These are phyloP conservation scores for Geosmithia morbida DNA, from an alignment of 2,329 filamentous ascomycete genomes.

Conservation along the genomic window DNA sequence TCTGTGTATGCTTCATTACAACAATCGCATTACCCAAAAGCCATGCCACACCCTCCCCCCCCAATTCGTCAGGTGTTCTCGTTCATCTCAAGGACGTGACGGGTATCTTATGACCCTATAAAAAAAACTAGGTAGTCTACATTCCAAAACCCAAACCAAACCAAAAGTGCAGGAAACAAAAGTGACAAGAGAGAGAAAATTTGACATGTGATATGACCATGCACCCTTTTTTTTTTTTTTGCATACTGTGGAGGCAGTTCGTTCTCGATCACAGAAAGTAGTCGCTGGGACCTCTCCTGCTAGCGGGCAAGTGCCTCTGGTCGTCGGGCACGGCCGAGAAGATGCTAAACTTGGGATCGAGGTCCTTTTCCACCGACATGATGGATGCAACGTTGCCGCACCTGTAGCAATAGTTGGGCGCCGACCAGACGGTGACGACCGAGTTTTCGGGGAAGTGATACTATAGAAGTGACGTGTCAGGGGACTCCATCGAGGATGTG, in stretches of 20 bases:
- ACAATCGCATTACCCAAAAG: conserved; percentile 1
- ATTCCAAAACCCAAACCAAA: conserved; percentile 14
- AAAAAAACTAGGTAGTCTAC: conserved; percentile 20
- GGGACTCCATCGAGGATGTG: too few species aligned
- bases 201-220: not conserved
- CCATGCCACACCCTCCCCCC: not conserved
- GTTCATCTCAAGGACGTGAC: conserved; percentile 13
- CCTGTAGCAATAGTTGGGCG: conserved; percentile 88
- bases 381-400: conserved; percentile 96
- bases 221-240: not conserved
- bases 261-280: conserved; percentile 46
- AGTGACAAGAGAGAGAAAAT: conserved; percentile 4
- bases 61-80: not conserved
- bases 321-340: conserved; percentile 84
- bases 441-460: conserved; percentile 94
- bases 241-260: not conserved
- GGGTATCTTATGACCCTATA: conserved; percentile 23
- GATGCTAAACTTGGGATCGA: conserved; percentile 85
- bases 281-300: conserved; percentile 50
- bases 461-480: conserved; percentile 19
- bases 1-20: not conserved
- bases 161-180: conserved; percentile 2
- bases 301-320: conserved; percentile 64
- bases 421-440: conserved; percentile 95
- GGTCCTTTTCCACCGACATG: conserved; percentile 75